Evolutionary conservation across 108 stramenopile genomes (phyloP).

Genomic region (Craspedostauros australis): DNA sequence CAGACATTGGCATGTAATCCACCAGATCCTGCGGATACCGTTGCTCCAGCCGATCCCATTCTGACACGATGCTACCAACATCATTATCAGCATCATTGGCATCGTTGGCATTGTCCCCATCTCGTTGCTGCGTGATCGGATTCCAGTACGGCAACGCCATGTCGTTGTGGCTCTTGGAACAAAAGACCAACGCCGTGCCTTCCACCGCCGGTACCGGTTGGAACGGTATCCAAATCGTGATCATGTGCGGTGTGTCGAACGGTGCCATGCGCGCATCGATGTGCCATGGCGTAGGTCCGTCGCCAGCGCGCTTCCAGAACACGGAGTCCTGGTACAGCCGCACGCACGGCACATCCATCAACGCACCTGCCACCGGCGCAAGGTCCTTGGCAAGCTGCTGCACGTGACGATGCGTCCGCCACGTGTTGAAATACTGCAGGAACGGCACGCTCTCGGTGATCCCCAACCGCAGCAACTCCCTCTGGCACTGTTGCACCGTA

Average conservation of each 20-base stretch:
- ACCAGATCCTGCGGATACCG: slow-evolving; percentile 37
- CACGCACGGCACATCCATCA: slow-evolving; percentile 60
- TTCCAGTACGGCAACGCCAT: slow-evolving; percentile 86
- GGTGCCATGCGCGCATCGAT: slow-evolving; percentile 83
- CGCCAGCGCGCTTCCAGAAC: slow-evolving; percentile 68
- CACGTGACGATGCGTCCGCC: slow-evolving; percentile 43
- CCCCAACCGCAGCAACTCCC: slow-evolving; percentile 37
- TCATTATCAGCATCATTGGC: background rate
- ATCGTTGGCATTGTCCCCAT: slow-evolving; percentile 7
- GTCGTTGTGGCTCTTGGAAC: slow-evolving; percentile 67
- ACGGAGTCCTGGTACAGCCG: slow-evolving; percentile 82
- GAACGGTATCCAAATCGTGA: slow-evolving; percentile 86
- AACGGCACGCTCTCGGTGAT: slow-evolving; percentile 54
- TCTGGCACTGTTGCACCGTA: slow-evolving; percentile 43
- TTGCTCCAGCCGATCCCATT: slow-evolving; percentile 53
- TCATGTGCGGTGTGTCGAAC: slow-evolving; percentile 78
- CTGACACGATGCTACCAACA: background rate
- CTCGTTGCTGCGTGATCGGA: slow-evolving; percentile 38
- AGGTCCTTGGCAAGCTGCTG: slow-evolving; percentile 36
- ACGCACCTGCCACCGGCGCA: slow-evolving; percentile 43
- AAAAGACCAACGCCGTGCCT: slow-evolving; percentile 66
- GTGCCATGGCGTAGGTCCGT: slow-evolving; percentile 86
- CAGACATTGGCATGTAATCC: slow-evolving; percentile 68
- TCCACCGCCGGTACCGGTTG: slow-evolving; percentile 43
- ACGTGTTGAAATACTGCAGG: slow-evolving; percentile 81